Base-by-base conservation (phyloP, 768 basidiomycete genomes). In the Lactarius hengduanensis region DNA sequence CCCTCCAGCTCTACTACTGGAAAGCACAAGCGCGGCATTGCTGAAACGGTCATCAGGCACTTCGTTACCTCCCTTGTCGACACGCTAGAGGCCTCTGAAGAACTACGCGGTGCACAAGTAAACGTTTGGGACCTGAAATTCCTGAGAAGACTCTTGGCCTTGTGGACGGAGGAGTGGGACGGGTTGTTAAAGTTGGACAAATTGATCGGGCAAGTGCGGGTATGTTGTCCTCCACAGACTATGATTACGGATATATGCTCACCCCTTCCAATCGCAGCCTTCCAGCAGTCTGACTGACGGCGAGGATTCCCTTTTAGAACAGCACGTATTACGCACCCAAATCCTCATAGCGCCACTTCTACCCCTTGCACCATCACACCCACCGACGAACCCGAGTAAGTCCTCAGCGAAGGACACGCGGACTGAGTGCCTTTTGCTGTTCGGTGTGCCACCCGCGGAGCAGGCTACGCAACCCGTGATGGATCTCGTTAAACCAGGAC, bases 401-500 rank as follows among this genome's bases (percentile, higher is more conserved):
- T 59, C 67, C 53, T 60, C 68, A 41, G 62, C 62, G 26, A 74
- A 69, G 69, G 77, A 71, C 63, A 71, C 73, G 32, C 71, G 69
- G 18, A 80, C 82, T 63, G 81, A 79, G 67, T 75, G 76, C 62
- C 77, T 89, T 36, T 76, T 88, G 65, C 80, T 78, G 36, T 80
- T 82, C 65, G 88, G 87, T 6, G 74, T 78, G 32, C 86, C 89
- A 64, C 71, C 76, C 18, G 70, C 78, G 45, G 85, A 87, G 58
- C 79, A 84, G 66, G 79, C 82, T 30, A 84, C 85, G 72, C 82
- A 85, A 59, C 77, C 86, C 43, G 83, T 85, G 34, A 73, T 91
- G 53, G 84, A 88, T 45, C 74, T 90, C 38, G 88, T 86, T 26
- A 90, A 89, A 69, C 85, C 90, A 20, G 86, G 86, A 47, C 81